Conservation (phyloP, 805 yeast genomes). For the Starmerella vaccinii region DNA sequence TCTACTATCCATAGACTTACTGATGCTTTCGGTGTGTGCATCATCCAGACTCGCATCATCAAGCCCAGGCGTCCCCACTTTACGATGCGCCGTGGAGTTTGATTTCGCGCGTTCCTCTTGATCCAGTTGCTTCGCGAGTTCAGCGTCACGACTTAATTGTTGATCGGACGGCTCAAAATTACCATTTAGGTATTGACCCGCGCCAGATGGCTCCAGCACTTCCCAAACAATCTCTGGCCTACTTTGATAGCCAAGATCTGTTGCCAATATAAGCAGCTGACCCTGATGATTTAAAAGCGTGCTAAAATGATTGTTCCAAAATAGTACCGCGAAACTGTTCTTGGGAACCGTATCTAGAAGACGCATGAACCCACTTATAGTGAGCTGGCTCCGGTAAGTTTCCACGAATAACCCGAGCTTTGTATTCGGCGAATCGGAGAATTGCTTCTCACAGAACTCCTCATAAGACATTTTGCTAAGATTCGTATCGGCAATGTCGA, state of each 20-base stretch:
- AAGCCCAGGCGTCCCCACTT: background rate
- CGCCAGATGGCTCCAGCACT: constrained; percentile 59
- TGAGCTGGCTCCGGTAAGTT: constrained; percentile 63
- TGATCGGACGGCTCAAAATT: constrained; percentile 39
- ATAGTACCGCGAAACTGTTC: constrained; percentile 58
- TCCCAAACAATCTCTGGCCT: constrained; percentile 68
- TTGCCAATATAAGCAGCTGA: constrained; percentile 54
- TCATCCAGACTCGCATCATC: background rate
- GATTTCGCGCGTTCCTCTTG: too few species aligned
- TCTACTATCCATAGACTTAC: background rate
- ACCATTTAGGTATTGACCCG: constrained; percentile 63
- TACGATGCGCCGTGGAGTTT: too few species aligned
- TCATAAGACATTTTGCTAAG: constrained; percentile 31
- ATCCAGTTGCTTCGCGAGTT: constrained; percentile 30
- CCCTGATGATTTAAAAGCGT: constrained; percentile 43
- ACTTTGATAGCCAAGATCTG: constrained; percentile 55
- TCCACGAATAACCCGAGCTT: constrained; percentile 43
- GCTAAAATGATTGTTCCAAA: constrained; percentile 81
- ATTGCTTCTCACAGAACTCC: constrained; percentile 53
- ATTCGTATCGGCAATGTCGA: constrained; percentile 26
- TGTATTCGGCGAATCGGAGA: constrained; percentile 41
- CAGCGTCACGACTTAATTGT: constrained; percentile 24
- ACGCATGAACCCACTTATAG: constrained; percentile 50
- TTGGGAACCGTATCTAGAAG: constrained; percentile 39
- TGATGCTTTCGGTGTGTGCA: background rate